Evolutionary conservation across 768 basidiomycete species (phyloP), one percentile per base, ranked within the genome.

Genomic region (Trametes cingulata): DNA sequence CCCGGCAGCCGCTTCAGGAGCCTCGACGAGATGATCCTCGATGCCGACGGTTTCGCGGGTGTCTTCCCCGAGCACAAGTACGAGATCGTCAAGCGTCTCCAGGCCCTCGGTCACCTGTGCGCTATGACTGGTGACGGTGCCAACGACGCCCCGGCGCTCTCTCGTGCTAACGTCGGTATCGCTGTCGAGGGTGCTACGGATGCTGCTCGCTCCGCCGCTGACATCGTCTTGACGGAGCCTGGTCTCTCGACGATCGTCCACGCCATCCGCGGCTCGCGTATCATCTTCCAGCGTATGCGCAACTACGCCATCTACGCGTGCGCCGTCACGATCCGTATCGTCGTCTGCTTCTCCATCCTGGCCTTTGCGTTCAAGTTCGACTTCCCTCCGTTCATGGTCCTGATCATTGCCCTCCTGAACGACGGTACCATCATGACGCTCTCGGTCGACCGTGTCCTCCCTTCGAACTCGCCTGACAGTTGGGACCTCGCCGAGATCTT

Each of bases 111-210:
- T 49, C 95, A 97, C 76, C 78, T 97, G 61, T 93, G 91, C 75
- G 96, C 96, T 59, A 98, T 98, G 96, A 98, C 96, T 74, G 96
- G 96, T 83, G 96, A 98, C 70, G 96, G 96, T 84, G 96, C 96
- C 72, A 98, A 98, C 74, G 95, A 98, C 65, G 96, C 96, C 56
- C 96, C 96, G 54, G 96, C 96, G 71, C 83, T 98, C 40, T 96
- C 95, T 61, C 93, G 95, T 72, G 96, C 95, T 74, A 98, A 98
- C 74, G 96, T 98, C 71, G 96, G 96, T 89, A 98, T 98, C 64
- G 96, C 96, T 64, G 96, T 98, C 71, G 95, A 98, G 75, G 96
- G 96, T 85, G 95, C 96, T 58, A 98, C 96, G 36, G 96, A 98
- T 69, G 96, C 96, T 68, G 96, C 96, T 68, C 93, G 96, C 76